Evolutionary conservation across 257 asterid genomes (phyloP).

Genomic region (Petunia secreta): DNA sequence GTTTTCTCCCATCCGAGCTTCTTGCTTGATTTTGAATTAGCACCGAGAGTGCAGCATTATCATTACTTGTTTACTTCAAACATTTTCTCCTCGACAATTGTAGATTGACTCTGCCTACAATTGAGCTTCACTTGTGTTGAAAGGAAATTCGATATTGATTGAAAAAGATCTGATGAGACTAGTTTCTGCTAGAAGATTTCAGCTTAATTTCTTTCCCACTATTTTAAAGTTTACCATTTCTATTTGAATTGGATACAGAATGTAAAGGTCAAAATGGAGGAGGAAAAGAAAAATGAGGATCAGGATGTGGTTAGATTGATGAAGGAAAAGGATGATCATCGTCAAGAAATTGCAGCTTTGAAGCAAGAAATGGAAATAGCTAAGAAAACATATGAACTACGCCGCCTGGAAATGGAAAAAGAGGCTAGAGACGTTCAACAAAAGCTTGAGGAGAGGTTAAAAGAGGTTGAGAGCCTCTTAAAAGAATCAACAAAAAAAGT

Average conservation of each 20-base stretch:
- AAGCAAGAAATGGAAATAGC: slow-evolving; percentile 47
- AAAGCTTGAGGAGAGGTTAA: slow-evolving; percentile 58
- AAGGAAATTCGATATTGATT: background rate
- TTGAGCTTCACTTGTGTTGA: background rate
- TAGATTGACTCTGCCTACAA: background rate
- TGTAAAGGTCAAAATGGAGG: slow-evolving; percentile 37
- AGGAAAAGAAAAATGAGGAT: slow-evolving; percentile 42
- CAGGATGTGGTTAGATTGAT: slow-evolving; percentile 42
- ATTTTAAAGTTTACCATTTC: background rate
- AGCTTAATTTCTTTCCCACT: background rate
- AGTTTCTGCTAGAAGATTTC: slow-evolving; percentile 6
- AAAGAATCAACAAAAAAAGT: slow-evolving; percentile 50
- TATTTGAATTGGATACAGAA: slow-evolving; percentile 38
- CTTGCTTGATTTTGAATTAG: background rate
- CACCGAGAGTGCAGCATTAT: background rate
- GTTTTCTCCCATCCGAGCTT: background rate
- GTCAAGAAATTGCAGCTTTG: slow-evolving; percentile 40
- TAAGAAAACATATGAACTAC: slow-evolving; percentile 40
- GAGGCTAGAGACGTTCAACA: slow-evolving; percentile 53
- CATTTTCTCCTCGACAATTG: background rate
- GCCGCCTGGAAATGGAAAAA: slow-evolving; percentile 41
- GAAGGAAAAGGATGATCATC: slow-evolving; percentile 55
- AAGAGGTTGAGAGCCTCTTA: slow-evolving; percentile 44
- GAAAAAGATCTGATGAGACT: slow-evolving; percentile 15
- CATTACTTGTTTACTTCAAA: background rate